These are phyloP conservation scores for Uronychia binucleata DNA, from an alignment of 73 alveolate genomes.

Conservation along the genomic window DNA sequence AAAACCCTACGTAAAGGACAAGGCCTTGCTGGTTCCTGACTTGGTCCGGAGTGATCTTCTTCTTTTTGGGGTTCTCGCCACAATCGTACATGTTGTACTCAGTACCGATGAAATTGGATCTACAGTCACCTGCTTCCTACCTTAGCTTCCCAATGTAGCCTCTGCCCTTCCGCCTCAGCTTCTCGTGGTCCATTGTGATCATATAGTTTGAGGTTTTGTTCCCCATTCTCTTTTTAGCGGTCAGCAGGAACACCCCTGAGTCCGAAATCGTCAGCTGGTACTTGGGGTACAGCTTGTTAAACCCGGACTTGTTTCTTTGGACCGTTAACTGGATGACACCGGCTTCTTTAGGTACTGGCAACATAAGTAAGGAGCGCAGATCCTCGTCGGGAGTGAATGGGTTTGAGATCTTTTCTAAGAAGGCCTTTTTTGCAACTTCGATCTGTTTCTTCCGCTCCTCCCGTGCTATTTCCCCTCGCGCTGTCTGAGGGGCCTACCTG, in stretches of 20 bases:
- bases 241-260: slow-evolving; percentile 78
- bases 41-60: slow-evolving; percentile 57
- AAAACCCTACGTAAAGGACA: slow-evolving; percentile 63
- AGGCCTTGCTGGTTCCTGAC: slow-evolving; percentile 71
- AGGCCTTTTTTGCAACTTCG: slow-evolving; percentile 22
- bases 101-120: slow-evolving; percentile 92
- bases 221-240: slow-evolving; percentile 84
- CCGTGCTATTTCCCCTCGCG: slow-evolving; percentile 4
- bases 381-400: slow-evolving; percentile 59
- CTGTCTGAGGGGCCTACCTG: not conserved
- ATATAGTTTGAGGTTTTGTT: slow-evolving; percentile 82
- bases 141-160: slow-evolving; percentile 80
- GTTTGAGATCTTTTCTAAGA: slow-evolving; percentile 39
- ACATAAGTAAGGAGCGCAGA: slow-evolving; percentile 31
- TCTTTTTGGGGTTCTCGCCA: slow-evolving; percentile 88
- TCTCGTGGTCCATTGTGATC: slow-evolving; percentile 73
- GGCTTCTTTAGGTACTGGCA: slow-evolving; percentile 52
- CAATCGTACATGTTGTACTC: slow-evolving; percentile 82
- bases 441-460: slow-evolving; percentile 3
- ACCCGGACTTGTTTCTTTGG: slow-evolving; percentile 77
- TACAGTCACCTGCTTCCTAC: not conserved
- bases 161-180: slow-evolving; percentile 63
- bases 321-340: slow-evolving; percentile 78
- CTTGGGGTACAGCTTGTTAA: slow-evolving; percentile 78
- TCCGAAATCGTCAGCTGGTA: slow-evolving; percentile 78